Percentiles rank a stretch among this genome's conserved stretches.
Evolutionary conservation across 2,329 filamentous ascomycete genomes (phyloP).

Genomic region (Cordyceps cicadae): DNA sequence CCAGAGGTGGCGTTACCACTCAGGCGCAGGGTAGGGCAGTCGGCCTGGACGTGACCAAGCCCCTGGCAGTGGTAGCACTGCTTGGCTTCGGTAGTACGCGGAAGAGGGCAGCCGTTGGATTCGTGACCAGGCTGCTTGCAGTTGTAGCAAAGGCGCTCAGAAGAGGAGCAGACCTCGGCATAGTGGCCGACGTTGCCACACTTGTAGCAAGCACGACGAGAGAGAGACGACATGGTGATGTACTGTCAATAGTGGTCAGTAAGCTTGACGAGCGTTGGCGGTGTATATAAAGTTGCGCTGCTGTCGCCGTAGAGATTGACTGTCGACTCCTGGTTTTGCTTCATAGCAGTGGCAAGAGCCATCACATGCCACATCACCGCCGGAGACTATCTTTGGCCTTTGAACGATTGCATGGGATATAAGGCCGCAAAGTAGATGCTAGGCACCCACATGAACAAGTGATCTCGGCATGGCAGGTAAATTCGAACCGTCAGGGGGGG

Average conservation of each 20-base stretch:
- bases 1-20: constrained; percentile 74
- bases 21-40: constrained; percentile 92
- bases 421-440: neutral
- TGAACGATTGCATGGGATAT: neutral
- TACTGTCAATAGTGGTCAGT: constrained; percentile 5
- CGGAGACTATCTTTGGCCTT: neutral
- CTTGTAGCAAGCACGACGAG: constrained; percentile 76
- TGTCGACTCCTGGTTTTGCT: neutral
- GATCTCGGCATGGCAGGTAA: neutral
- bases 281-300: neutral
- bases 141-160: constrained; percentile 99
- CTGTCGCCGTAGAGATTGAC: neutral
- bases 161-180: constrained; percentile 89
- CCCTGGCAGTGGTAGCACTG: constrained; percentile 99
- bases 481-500: neutral
- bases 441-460: neutral
- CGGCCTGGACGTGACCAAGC: constrained; percentile 94
- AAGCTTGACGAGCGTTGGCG: neutral
- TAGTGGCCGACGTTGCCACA: constrained; percentile 76
- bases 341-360: neutral
- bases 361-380: neutral
- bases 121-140: constrained; percentile 68
- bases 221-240: constrained; percentile 66
- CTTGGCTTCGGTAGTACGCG: constrained; percentile 95
- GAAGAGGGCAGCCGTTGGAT: constrained; percentile 93